A percentile compares a stretch with the other conserved stretches of the same genome.
These are phyloP conservation scores for Exophiala spinifera DNA, from an alignment of 2,329 filamentous ascomycete genomes.

Conservation along the genomic window DNA sequence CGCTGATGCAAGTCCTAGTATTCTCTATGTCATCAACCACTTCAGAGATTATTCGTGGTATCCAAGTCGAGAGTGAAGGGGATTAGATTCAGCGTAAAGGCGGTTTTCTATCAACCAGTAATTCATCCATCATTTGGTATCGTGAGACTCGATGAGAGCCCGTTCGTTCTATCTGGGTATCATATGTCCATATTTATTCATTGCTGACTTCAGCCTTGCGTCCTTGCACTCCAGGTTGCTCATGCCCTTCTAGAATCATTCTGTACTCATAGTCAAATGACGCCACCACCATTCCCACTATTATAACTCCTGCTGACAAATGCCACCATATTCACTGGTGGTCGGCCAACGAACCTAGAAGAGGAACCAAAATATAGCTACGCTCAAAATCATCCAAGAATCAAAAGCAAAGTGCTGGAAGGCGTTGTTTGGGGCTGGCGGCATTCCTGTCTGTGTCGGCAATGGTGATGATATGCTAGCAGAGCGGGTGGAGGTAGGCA, in stretches of 20 bases:
- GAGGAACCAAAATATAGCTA: slow-evolving; percentile 1
- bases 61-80: background rate
- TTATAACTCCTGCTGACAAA: slow-evolving; percentile 14
- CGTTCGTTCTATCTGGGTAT: slow-evolving; percentile 12
- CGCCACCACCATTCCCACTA: slow-evolving; percentile 12
- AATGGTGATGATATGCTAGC: background rate
- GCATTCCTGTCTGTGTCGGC: slow-evolving; percentile 5
- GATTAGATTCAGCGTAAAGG: background rate
- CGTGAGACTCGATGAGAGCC: slow-evolving; percentile 3
- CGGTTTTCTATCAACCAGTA: background rate
- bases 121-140: background rate
- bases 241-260: slow-evolving; percentile 9
- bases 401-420: background rate
- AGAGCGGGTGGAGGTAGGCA: slow-evolving; percentile 5
- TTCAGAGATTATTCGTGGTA: background rate
- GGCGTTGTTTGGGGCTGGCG: slow-evolving; percentile 8
- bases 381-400: background rate
- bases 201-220: slow-evolving; percentile 10
- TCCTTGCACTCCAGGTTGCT: background rate
- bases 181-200: slow-evolving; percentile 4
- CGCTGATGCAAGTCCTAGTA: too few relatives aligned
- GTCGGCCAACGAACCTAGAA: background rate
- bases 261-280: too few relatives aligned
- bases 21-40: too few relatives aligned
- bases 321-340: background rate